Base-by-base conservation (phyloP, 1,139 yeast genomes). In the Tardiomyces digboiensis region DNA sequence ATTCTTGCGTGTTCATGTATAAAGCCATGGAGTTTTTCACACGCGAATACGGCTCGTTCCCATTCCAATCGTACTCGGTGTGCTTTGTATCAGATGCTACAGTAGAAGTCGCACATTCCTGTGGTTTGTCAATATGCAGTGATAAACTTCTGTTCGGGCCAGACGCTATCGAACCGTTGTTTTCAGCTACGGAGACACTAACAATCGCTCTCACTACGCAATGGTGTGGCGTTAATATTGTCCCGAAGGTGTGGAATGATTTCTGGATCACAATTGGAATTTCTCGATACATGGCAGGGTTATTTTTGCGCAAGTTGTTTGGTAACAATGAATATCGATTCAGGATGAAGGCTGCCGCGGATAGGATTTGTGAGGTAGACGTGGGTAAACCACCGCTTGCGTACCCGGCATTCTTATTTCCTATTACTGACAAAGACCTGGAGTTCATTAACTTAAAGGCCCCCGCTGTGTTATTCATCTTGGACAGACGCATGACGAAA, bases 251-350 rank as follows among this genome's bases (percentile, higher is more conserved):
- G 1, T 76, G 82, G 61, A 79, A 84, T 54, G 97, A 91, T 61
- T 56, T 85, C n/a, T 93, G 99, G 98, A 78, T 91, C 49, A 83
- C 91, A 1, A 66, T 84, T 26, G 98, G 97, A 3, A 80, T 93
- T 47, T 77, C 95, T 0, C 76, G 79, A 39, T 91, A 73, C 60
- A 91, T 93, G 95, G 75, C 93, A 0, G 71, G 77, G 26, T 82
- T 82, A 49, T 86, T 85, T 53, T 63, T 83, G 38, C 74, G 75
- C 47, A 73, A 72, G 29, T 66, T 91, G 18, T 81, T 88, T 80
- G 98, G 98, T 4, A 66, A 70, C 29, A 93, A 93, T 58, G 94
- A 87, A 57, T 84, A 78, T 58, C 75, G 87, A 47, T 88, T 76
- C 62, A 70, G 79, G 46, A 70, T 89, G 39, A 84, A 84, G 53